These are phyloP conservation scores for Erodium texanum DNA, from an alignment of 441 rosid genomes.

Conservation along the genomic window DNA sequence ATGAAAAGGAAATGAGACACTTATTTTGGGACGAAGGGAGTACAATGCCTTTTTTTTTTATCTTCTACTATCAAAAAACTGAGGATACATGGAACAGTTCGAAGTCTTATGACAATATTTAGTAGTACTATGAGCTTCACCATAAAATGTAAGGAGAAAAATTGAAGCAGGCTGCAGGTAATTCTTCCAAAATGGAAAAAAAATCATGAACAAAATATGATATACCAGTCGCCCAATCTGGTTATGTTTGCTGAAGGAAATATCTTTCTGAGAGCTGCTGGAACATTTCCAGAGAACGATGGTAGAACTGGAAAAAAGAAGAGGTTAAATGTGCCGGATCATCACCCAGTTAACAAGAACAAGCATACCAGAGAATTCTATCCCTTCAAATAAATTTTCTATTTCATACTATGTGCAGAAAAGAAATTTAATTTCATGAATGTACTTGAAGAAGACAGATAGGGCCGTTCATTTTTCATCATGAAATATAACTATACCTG, in stretches of 20 bases:
- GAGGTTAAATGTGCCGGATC: slow-evolving; percentile 6
- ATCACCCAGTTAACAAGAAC: slow-evolving; percentile 5
- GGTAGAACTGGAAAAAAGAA: slow-evolving; percentile 66
- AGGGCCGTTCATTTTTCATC: slow-evolving; percentile 3
- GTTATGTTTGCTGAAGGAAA: slow-evolving; percentile 81
- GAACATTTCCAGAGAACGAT: slow-evolving; percentile 96
- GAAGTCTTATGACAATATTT: background rate
- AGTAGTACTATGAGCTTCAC: background rate
- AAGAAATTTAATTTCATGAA: background rate
- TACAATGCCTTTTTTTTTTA: background rate
- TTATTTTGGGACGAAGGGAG: background rate
- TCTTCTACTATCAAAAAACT: background rate
- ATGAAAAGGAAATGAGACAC: background rate
- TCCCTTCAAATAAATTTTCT: background rate
- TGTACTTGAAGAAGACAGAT: background rate
- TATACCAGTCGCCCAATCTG: slow-evolving; percentile 84
- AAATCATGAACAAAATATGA: slow-evolving; percentile 9
- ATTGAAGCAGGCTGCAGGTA: background rate
- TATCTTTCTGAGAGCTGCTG: slow-evolving; percentile 65
- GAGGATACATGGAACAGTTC: background rate
- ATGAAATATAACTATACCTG: slow-evolving; percentile 42
- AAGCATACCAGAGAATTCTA: background rate
- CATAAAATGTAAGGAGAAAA: background rate
- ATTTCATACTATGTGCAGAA: background rate
- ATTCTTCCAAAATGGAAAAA: slow-evolving; percentile 1